Percentiles rank a stretch among this genome's conserved stretches.
These are phyloP conservation scores for Schizopora paradoxa DNA, from an alignment of 1,284 basidiomycete species.

Conservation along the genomic window DNA sequence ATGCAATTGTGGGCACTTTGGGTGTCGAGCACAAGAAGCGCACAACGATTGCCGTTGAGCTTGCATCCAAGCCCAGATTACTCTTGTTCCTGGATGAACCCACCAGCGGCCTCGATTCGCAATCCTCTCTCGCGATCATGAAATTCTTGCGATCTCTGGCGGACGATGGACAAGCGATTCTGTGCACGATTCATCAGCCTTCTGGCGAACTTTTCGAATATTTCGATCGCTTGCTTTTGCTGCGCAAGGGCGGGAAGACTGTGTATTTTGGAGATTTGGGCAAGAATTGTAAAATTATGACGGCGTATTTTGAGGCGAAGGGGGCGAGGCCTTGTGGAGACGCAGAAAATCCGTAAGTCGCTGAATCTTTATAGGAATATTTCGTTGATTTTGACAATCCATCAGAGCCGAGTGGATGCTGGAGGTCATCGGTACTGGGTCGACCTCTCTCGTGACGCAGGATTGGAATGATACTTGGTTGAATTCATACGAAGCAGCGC, in stretches of 20 bases:
- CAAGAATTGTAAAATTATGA: conserved; percentile 44
- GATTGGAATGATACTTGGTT: conserved; percentile 47
- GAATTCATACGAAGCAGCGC: conserved; percentile 33
- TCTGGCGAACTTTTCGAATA: conserved; percentile 66
- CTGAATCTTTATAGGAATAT: conserved; percentile 8
- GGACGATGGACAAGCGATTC: conserved; percentile 71
- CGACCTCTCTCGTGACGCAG: conserved; percentile 38
- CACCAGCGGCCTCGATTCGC: conserved; percentile 83
- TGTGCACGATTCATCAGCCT: conserved; percentile 73
- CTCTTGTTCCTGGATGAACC: conserved; percentile 82
- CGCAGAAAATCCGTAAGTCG: conserved; percentile 37
- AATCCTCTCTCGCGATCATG: conserved; percentile 84
- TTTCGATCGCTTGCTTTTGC: conserved; percentile 57
- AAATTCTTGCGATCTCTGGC: conserved; percentile 77
- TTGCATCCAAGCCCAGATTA: conserved; percentile 66
- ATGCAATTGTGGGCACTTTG: conserved; percentile 73
- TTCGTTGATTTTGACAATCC: neutral
- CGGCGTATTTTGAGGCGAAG: conserved; percentile 66
- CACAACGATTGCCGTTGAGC: conserved; percentile 77
- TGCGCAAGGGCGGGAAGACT: conserved; percentile 65
- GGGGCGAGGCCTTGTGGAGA: conserved; percentile 40
- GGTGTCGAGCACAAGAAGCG: conserved; percentile 76
- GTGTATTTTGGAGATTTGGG: conserved; percentile 79
- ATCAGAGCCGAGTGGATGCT: conserved; percentile 38
- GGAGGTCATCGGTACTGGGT: conserved; percentile 37